These are phyloP conservation scores for Aspergillus sp. DNA, from an alignment of 2,329 filamentous ascomycete species.

Conservation along the genomic window DNA sequence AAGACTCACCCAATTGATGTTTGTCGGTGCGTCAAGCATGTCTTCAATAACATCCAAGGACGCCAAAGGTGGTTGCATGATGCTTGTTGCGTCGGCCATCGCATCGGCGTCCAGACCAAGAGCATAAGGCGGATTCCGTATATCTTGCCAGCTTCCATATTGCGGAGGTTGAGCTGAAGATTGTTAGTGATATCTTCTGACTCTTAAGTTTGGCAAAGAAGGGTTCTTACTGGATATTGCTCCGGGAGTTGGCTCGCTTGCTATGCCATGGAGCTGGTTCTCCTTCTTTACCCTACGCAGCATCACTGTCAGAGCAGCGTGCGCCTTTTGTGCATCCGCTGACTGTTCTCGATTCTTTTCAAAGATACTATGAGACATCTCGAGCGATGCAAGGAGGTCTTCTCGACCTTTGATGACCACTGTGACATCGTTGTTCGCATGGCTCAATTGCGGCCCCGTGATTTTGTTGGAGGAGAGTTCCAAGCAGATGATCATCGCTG, in stretches of 20 bases:
- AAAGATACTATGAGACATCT: slow-evolving; percentile 29
- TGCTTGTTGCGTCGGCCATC: not conserved
- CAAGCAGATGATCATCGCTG: slow-evolving; percentile 61
- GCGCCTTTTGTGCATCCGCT: slow-evolving; percentile 29
- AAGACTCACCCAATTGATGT: slow-evolving; percentile 35
- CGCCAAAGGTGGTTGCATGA: slow-evolving; percentile 10
- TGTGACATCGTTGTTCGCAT: slow-evolving; percentile 10
- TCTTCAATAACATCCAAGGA: slow-evolving; percentile 31
- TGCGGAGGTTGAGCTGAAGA: slow-evolving; percentile 11
- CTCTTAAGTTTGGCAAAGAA: not conserved
- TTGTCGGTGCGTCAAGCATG: slow-evolving; percentile 33
- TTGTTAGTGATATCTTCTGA: not conserved
- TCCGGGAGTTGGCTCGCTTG: not conserved
- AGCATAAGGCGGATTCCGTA: slow-evolving; percentile 3
- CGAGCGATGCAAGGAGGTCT: slow-evolving; percentile 25
- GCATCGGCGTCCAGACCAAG: not conserved
- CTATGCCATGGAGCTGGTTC: not conserved
- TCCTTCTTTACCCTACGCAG: slow-evolving; percentile 23
- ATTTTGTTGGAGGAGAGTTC: slow-evolving; percentile 26
- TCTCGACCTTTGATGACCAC: slow-evolving; percentile 18
- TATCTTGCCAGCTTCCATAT: slow-evolving; percentile 12
- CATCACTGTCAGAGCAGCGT: slow-evolving; percentile 29
- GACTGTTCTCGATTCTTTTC: slow-evolving; percentile 22
- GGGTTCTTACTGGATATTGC: not conserved
- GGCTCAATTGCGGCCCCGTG: slow-evolving; percentile 1